Percentiles rank a stretch among this genome's conserved stretches.
Conservation (phyloP, 2,329 filamentous ascomycete species). For the Hypoxylon sp. region DNA sequence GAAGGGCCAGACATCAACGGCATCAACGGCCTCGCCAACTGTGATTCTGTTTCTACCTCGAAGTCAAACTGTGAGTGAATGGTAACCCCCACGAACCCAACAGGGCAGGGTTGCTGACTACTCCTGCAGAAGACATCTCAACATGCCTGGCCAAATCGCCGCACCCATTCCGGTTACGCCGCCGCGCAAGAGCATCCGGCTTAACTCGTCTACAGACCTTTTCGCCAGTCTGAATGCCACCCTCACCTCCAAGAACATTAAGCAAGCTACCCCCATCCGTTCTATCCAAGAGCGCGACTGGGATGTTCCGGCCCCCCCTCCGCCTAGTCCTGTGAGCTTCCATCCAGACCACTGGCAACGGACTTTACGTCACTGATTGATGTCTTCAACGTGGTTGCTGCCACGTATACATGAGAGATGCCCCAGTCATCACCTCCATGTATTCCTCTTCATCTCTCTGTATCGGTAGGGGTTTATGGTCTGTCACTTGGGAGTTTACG, state of each 20-base stretch:
- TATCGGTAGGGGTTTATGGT: slow-evolving; percentile 48
- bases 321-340: slow-evolving; percentile 75
- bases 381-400: slow-evolving; percentile 14
- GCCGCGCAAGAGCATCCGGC: slow-evolving; percentile 61
- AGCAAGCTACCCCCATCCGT: slow-evolving; percentile 63
- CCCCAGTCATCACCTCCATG: slow-evolving; percentile 18
- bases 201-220: slow-evolving; percentile 66
- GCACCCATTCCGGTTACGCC: slow-evolving; percentile 65
- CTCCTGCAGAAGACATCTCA: slow-evolving; percentile 43
- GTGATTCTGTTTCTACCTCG: slow-evolving; percentile 1
- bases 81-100: not conserved
- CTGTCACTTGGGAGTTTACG: slow-evolving; percentile 49
- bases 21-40: not conserved
- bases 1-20: slow-evolving; percentile 3
- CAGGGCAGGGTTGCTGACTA: slow-evolving; percentile 19
- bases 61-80: slow-evolving; percentile 23
- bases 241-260: slow-evolving; percentile 61
- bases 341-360: slow-evolving; percentile 69
- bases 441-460: slow-evolving; percentile 47
- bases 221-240: slow-evolving; percentile 69
- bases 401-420: slow-evolving; percentile 19
- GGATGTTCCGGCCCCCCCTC: slow-evolving; percentile 75
- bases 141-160: slow-evolving; percentile 63
- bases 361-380: slow-evolving; percentile 53
- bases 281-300: slow-evolving; percentile 72